Percentiles rank a stretch among this genome's conserved stretches.
These are phyloP conservation scores for Xylaria sp. DNA, from an alignment of 2,329 filamentous ascomycete genomes.

Conservation along the genomic window DNA sequence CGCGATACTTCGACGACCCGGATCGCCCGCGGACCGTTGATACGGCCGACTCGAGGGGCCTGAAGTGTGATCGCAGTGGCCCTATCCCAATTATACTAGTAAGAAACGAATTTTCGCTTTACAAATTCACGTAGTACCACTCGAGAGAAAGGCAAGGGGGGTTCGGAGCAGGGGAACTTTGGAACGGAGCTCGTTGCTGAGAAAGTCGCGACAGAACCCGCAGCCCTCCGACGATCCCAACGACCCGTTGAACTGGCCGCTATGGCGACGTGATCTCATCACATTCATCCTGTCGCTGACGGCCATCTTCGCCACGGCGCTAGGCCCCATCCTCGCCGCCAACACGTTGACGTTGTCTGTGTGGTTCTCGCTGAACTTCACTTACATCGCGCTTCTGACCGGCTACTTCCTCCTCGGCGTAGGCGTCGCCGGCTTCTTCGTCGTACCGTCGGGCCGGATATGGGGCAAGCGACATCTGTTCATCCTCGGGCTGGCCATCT, in stretches of 20 bases:
- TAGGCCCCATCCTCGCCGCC: constrained; percentile 85
- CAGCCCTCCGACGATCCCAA: constrained; percentile 92
- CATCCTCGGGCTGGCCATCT: constrained; percentile 73
- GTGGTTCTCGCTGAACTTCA: constrained; percentile 69
- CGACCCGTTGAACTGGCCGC: constrained; percentile 84
- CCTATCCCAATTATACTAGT: constrained; percentile 77
- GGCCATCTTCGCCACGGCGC: constrained; percentile 81
- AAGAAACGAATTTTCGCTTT: no score
- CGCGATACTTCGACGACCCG: constrained; percentile 67
- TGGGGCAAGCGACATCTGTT: constrained; percentile 95
- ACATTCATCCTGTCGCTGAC: constrained; percentile 78
- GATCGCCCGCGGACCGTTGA: constrained; percentile 46
- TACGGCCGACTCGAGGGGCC: constrained; percentile 47
- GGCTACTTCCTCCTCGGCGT: constrained; percentile 87
- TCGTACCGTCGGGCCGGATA: constrained; percentile 84
- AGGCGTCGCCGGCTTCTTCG: constrained; percentile 79
- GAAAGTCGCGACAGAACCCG: constrained; percentile 56
- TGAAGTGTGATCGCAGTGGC: constrained; percentile 77
- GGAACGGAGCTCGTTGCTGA: constrained; percentile 7
- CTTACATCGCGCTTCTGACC: constrained; percentile 79
- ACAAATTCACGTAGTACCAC: no score
- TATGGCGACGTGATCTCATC: constrained; percentile 84
- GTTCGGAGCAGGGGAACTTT: neutral
- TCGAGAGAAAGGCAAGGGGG: no score
- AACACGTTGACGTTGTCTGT: constrained; percentile 80